phyloP scores from a whole-genome alignment of 225 moss, liverwort and hornwort genomes.

The Asterella californica region DNA sequence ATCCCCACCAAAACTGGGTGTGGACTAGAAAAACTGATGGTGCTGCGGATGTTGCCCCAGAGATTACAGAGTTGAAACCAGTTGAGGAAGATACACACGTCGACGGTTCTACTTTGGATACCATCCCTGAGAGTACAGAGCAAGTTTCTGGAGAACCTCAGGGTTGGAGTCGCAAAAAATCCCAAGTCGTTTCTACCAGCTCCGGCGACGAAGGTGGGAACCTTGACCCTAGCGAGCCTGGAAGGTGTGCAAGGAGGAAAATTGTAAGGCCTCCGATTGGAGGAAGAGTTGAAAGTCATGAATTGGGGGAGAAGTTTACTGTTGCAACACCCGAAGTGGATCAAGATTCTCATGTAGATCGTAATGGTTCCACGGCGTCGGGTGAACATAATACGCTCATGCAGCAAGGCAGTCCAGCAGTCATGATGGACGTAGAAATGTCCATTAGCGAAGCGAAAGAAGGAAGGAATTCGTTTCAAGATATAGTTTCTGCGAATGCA shows the following conservation, averaged over 20 bases:
- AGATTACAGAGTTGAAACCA: neutral
- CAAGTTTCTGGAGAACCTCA: slow-evolving; percentile 25
- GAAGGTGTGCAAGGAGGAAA: slow-evolving; percentile 37
- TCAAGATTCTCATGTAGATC: neutral
- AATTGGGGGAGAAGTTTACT: neutral
- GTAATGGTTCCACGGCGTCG: neutral
- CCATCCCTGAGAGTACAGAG: slow-evolving; percentile 1
- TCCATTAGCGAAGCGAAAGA: neutral
- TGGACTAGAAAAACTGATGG: slow-evolving; percentile 1
- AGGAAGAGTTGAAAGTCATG: slow-evolving; percentile 15
- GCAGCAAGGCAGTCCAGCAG: slow-evolving; percentile 21
- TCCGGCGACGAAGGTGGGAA: slow-evolving; percentile 24
- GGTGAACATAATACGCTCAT: neutral
- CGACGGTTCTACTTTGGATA: slow-evolving; percentile 11
- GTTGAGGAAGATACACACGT: slow-evolving; percentile 26
- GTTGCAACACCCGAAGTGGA: neutral
- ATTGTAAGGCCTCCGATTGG: slow-evolving; percentile 39
- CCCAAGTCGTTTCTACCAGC: slow-evolving; percentile 6
- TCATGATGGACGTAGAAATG: slow-evolving; percentile 29
- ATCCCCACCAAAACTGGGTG: slow-evolving; percentile 16
- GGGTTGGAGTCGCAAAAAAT: slow-evolving; percentile 43
- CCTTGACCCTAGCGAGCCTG: slow-evolving; percentile 18
- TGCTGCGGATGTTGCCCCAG: slow-evolving; percentile 16
- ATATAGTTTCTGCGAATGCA: neutral
- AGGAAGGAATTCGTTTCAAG: neutral